phyloP scores from a whole-genome alignment of 1,284 basidiomycete genomes.

The Rhodotorula sp. region DNA sequence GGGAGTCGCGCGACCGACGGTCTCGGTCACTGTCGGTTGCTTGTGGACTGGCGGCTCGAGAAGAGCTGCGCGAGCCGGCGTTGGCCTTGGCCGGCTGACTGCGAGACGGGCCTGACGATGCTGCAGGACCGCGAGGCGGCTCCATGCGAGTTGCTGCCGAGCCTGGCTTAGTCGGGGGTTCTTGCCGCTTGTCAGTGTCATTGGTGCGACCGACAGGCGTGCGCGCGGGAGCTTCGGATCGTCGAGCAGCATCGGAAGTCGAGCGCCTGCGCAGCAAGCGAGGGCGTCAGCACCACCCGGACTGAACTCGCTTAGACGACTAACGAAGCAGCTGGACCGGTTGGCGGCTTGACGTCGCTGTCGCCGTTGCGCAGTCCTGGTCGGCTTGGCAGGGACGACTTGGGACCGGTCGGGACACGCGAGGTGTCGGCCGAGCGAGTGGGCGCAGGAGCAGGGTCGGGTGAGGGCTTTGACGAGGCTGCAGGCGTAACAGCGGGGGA shows the following conservation, averaged over 20 bases:
- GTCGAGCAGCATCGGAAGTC: not conserved
- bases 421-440: not conserved
- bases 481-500: not conserved
- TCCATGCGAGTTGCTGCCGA: slow-evolving; percentile 23
- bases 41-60: slow-evolving; percentile 12
- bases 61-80: not conserved
- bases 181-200: no score
- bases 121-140: slow-evolving; percentile 27
- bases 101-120: slow-evolving; percentile 3
- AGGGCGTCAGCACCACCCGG: not conserved
- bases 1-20: not conserved
- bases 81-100: no score
- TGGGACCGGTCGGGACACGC: slow-evolving; percentile 14
- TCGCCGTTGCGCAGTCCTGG: not conserved
- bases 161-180: not conserved
- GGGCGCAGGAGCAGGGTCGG: not conserved
- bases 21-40: slow-evolving; percentile 24
- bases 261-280: not conserved
- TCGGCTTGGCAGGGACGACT: not conserved
- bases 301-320: not conserved
- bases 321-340: no score
- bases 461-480: not conserved
- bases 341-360: not conserved
- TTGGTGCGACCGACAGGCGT: no score
- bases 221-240: no score